Evolutionary conservation across 2,329 filamentous ascomycete species (phyloP).

Genomic region (Hymenoscyphus fructigenus): DNA sequence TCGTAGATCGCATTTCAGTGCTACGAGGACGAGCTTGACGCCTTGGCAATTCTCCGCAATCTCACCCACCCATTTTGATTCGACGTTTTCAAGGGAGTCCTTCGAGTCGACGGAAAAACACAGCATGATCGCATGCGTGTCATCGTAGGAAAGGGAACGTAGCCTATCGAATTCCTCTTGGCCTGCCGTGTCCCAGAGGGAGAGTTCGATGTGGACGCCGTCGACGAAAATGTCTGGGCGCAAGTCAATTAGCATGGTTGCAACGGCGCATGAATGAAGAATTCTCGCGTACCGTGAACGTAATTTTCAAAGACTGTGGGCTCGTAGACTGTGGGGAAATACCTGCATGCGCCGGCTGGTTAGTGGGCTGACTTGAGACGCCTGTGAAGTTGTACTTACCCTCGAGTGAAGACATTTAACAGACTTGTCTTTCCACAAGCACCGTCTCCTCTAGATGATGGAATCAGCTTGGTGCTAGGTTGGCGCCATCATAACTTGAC

Average conservation of each 20-base stretch:
- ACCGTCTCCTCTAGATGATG: slow-evolving; percentile 74
- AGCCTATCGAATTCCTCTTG: slow-evolving; percentile 98
- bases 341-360: slow-evolving; percentile 49
- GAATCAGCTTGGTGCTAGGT: slow-evolving; percentile 23
- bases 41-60: slow-evolving; percentile 97
- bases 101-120: slow-evolving; percentile 97
- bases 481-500: slow-evolving; percentile 2
- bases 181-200: slow-evolving; percentile 96
- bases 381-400: slow-evolving; percentile 51
- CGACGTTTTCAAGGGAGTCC: slow-evolving; percentile 96
- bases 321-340: slow-evolving; percentile 98
- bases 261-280: background rate
- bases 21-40: slow-evolving; percentile 91
- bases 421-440: slow-evolving; percentile 96
- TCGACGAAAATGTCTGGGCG: slow-evolving; percentile 94
- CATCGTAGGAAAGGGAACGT: slow-evolving; percentile 91
- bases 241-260: slow-evolving; percentile 8
- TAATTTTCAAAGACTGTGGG: slow-evolving; percentile 99
- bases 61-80: slow-evolving; percentile 97
- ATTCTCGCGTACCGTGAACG: slow-evolving; percentile 72
- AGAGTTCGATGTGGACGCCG: slow-evolving; percentile 93
- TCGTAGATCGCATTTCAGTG: slow-evolving; percentile 93
- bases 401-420: slow-evolving; percentile 97
- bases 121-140: slow-evolving; percentile 98
- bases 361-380: background rate